Base-by-base conservation (phyloP, 495 filamentous ascomycete species). In the Penicillium lagena region DNA sequence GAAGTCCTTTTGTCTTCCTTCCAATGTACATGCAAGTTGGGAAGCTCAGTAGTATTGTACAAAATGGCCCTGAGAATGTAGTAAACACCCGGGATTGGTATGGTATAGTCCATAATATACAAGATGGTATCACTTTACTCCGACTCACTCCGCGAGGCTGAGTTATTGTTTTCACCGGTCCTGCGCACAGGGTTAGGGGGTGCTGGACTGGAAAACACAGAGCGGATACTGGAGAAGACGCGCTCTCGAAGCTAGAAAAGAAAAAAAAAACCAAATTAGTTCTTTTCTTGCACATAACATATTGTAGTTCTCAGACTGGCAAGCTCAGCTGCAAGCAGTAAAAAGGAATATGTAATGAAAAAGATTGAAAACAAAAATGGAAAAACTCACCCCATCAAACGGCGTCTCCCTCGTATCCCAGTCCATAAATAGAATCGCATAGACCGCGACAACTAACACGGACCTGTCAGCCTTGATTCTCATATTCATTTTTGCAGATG, bases 401-500 rank as follows among this genome's bases (percentile, higher is more conserved):
- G 83, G 82, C 36, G 76, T 73, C 17, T 72, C 70, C 43, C 76
- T 72, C 12, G 72, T 66, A 46, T 76, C 75, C 82, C 81, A 89
- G 43, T 95, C 83, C 78, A 89, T 79, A 52, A 87, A 90, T 8
- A 95, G 70, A 22, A 90, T 70, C 6, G 78, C 70, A 58, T 90
- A 95, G n/a, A 80, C 59, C 10, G 84, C 27, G 8, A 91, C 76
- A 58, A 75, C 86, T 90, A 58, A 36, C 13, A 49, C 10, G 37
- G 40, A 35, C 45, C 41, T 17, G 41, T 56, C 41, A 47, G 49
- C 36, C 40, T 17, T 22, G 11, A 36, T 14, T 15, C 32, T 30
- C 15, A 31, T 40, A 43, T 17, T 15, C 34, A 22, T 22, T 3
- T 4, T 22, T 22, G 22, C 6, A 22, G 6, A 22, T 22, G 22